Base-by-base conservation (phyloP, 805 yeast genomes). In the Barnettozyma californica region DNA sequence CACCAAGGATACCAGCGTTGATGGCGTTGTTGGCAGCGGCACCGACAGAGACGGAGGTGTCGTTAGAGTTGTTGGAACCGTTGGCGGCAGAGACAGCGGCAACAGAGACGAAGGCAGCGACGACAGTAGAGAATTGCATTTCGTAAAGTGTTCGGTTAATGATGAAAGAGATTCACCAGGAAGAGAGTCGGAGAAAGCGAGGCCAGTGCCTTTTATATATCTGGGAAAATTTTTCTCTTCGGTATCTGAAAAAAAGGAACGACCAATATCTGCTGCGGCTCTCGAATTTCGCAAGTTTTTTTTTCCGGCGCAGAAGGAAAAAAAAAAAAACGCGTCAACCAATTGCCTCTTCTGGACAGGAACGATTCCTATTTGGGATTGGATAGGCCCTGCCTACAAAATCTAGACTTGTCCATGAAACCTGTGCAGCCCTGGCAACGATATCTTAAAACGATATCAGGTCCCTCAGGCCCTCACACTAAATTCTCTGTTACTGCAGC, bases 1-100 rank as follows among this genome's bases (percentile, higher is more conserved):
- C 90, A 78, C 89, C 91, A 63, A 83, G 72, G 66, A 81, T 79
- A 73, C 86, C 83, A 66, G 88, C 85, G 71, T 83, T 81, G 66
- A 77, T 73, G 55, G 78, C 76, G 68, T 72, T 74, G 58, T 75
- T 68, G 55, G 68, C 73, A 62, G 78, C 83, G 60, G 73, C 76
- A 59, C 68, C 68, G 54, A 74, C 67, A 39, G 84, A 70, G 53
- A 64, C 65, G 67, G 72, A 70, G 56, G 79, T 49, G 54, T 68
- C 68, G 58, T 78, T 50, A 56, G 71, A 63, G 58, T 66, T 62
- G 70, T 70, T 71, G 36, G 63, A 48, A 20, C 58, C 26, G 75
- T 72, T 73, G 55, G 80, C 80, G 61, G 88, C 87, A 63, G 79
- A 77, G 63, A 77, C 88, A 62, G 81, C 83, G 58, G 87, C 73